A percentile compares a stretch with the other conserved stretches of the same genome.
phyloP scores from a whole-genome alignment of 148 eudicot genomes.

The Salicornia ramosissima region DNA sequence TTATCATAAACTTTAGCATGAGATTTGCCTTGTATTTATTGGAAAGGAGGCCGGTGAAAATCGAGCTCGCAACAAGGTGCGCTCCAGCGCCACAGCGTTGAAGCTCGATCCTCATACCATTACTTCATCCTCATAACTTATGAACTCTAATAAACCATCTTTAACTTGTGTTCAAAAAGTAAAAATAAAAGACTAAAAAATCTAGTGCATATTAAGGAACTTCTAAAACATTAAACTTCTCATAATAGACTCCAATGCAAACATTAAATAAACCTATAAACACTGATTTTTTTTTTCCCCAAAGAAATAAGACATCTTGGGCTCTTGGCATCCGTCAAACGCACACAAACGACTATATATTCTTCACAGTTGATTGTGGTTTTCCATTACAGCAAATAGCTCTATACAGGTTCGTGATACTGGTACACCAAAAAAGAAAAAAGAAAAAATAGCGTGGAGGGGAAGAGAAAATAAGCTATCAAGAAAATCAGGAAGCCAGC shows the following conservation, averaged over 20 bases:
- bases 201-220: too few species aligned
- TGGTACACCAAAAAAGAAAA: slow-evolving; percentile 21
- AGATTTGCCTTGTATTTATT: too few species aligned
- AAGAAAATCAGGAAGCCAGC: slow-evolving; percentile 29
- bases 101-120: too few species aligned
- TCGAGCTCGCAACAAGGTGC: too few species aligned
- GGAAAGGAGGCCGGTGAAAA: too few species aligned
- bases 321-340: slow-evolving; percentile 22
- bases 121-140: too few species aligned
- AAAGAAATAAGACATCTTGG: neutral
- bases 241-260: neutral
- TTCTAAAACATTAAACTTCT: too few species aligned
- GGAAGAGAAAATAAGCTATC: slow-evolving; percentile 11
- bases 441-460: neutral
- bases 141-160: too few species aligned
- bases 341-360: slow-evolving; percentile 25
- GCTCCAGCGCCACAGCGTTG: too few species aligned
- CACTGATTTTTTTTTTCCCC: neutral
- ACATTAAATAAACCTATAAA: neutral
- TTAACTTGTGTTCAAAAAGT: too few species aligned
- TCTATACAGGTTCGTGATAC: slow-evolving; percentile 36
- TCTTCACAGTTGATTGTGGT: slow-evolving; percentile 37
- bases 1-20: too few species aligned
- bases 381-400: slow-evolving; percentile 39
- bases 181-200: too few species aligned